These are phyloP conservation scores for Thermothelomyces thermophilus DNA, from an alignment of 2,329 filamentous ascomycete genomes.

Conservation along the genomic window DNA sequence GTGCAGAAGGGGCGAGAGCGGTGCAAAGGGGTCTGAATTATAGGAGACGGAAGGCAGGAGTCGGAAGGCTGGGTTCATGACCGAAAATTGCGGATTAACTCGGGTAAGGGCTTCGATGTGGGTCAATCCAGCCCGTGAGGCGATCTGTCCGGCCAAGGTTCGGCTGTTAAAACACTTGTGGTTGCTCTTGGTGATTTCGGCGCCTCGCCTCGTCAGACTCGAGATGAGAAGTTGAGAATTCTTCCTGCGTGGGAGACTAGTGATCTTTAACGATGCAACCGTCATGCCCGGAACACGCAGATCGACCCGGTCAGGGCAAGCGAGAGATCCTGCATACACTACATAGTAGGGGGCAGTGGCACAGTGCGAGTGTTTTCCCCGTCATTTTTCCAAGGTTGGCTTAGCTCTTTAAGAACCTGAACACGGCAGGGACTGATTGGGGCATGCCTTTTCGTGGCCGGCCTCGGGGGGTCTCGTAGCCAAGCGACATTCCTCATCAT, in stretches of 20 bases:
- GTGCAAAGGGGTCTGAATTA: neutral
- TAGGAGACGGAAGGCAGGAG: slow-evolving; percentile 1
- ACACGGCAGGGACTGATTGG: neutral
- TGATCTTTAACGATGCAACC: slow-evolving; percentile 18
- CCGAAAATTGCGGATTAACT: slow-evolving; percentile 12
- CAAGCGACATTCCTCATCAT: too few species aligned
- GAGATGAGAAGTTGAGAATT: neutral
- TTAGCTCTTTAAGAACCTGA: too few species aligned
- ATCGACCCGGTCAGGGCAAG: neutral
- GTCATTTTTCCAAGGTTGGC: too few species aligned
- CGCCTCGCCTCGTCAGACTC: neutral
- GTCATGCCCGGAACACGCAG: slow-evolving; percentile 16
- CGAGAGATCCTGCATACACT: slow-evolving; percentile 3
- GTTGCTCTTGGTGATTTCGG: neutral
- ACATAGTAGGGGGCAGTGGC: neutral
- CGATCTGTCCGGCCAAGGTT: neutral
- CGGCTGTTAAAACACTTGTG: neutral
- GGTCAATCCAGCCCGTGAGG: slow-evolving; percentile 7
- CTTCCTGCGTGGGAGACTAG: slow-evolving; percentile 13
- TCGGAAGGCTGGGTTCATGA: slow-evolving; percentile 18
- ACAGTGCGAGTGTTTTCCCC: slow-evolving; percentile 6
- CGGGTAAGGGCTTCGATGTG: slow-evolving; percentile 8
- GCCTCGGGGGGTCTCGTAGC: slow-evolving; percentile 2
- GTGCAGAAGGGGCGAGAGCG: neutral
- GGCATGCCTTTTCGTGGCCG: slow-evolving; percentile 1